A percentile compares a stretch with the other conserved stretches of the same genome.
phyloP scores from a whole-genome alignment of 2,329 filamentous ascomycete genomes.

The Pseudomassariella vexata region DNA sequence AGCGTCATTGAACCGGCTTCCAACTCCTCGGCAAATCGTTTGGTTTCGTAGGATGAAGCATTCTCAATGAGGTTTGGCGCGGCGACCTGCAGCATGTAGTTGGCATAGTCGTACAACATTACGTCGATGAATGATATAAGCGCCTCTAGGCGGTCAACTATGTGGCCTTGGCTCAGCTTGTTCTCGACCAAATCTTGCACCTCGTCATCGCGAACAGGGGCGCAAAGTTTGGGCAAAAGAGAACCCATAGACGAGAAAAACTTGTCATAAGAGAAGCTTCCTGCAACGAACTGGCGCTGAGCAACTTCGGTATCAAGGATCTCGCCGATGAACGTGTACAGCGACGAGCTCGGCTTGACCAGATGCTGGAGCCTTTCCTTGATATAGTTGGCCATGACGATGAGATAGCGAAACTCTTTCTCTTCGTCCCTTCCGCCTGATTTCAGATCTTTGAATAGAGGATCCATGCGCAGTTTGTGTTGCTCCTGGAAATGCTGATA shows the following conservation, averaged over 20 bases:
- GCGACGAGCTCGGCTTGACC: slow-evolving; percentile 63
- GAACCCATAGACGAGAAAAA: slow-evolving; percentile 74
- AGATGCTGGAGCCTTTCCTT: slow-evolving; percentile 67
- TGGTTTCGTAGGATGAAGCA: slow-evolving; percentile 68
- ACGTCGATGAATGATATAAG: slow-evolving; percentile 71
- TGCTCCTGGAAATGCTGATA: slow-evolving; percentile 53
- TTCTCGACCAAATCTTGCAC: slow-evolving; percentile 63
- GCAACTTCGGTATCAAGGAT: slow-evolving; percentile 69
- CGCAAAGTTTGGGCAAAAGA: slow-evolving; percentile 73
- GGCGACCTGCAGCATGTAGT: slow-evolving; percentile 69
- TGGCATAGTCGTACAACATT: slow-evolving; percentile 76
- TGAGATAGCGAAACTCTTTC: slow-evolving; percentile 61
- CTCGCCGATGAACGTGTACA: slow-evolving; percentile 70
- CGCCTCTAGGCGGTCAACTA: slow-evolving; percentile 71
- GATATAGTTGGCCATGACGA: slow-evolving; percentile 66
- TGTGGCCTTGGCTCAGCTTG: slow-evolving; percentile 52
- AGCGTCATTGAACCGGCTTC: slow-evolving; percentile 50
- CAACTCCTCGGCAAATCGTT: slow-evolving; percentile 61
- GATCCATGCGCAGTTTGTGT: slow-evolving; percentile 41
- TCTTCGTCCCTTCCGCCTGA: slow-evolving; percentile 62
- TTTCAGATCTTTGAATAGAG: slow-evolving; percentile 51
- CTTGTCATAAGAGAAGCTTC: slow-evolving; percentile 73
- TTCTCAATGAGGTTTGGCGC: slow-evolving; percentile 68
- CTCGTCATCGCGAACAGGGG: slow-evolving; percentile 72
- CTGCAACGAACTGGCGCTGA: slow-evolving; percentile 60